Base-by-base conservation (phyloP, 306 rosid species). In the Pterocarpus santalinus region DNA sequence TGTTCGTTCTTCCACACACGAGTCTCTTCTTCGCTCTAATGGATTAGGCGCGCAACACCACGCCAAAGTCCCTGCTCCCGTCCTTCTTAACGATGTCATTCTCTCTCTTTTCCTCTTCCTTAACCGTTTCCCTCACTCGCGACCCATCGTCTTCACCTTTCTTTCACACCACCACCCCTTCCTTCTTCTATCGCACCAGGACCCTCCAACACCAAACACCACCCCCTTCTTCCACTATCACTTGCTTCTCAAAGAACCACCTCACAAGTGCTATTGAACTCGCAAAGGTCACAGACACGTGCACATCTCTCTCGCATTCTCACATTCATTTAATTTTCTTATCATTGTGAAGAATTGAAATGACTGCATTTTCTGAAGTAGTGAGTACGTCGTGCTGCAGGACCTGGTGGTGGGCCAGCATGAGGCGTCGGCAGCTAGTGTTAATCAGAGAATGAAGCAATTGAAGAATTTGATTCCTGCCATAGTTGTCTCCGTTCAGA, bases 11-110 rank as follows among this genome's bases (percentile, higher is more conserved):
- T 69, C 68, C 52, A 33, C 72, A 33, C 61, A 30, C 8, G 39
- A 76, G 44, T 39, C 6, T 55, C 47, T 2, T 43, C 47, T n/a
- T 9, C 16, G 5, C 49, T 10, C 9, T 2, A 78, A 78, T 47
- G 77, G 83, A 83, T 83, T 83, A 83, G 83, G 76, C 76, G 76
- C 86, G 66, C 66, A 51, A 51, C 28, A 22, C 28, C 28, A 2
- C 52, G 67, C 30, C 34, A 34, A 38, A 39, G 7, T 39, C 30
- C 84, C 56, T 39, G 9, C 0, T 41, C 10, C 51, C 15, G 10
- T n/a, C 8, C 58, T 9, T 32, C 46, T 71, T 55, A 36, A 91
- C 70, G 32, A 92, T 92, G 97, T 91, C 97, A 72, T 85, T 91
- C 70, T 78, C 87, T 78, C 63, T 88, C 69, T 88, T 91, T 65